Evolutionary conservation across 805 yeast genomes (phyloP).

Genomic region (Candida ovalis): DNA sequence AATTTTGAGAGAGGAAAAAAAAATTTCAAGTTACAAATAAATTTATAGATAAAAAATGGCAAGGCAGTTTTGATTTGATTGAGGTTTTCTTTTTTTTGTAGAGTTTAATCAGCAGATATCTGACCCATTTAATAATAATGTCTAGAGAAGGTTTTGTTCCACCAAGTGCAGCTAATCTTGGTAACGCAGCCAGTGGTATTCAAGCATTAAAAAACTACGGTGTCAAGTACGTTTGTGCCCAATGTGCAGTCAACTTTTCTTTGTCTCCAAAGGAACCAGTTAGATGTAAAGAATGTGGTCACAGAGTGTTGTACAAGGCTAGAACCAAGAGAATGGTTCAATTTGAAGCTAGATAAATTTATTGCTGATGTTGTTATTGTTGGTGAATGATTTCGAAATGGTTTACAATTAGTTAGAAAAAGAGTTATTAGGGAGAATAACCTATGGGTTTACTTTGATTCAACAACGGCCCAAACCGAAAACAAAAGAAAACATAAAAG

Average conservation of each 20-base stretch:
- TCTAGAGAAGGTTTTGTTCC: conserved; percentile 83
- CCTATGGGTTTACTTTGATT: too few species aligned
- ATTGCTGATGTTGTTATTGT: not conserved
- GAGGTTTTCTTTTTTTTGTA: too few species aligned
- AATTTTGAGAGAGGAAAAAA: too few species aligned
- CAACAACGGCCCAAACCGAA: not conserved
- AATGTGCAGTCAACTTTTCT: conserved; percentile 87
- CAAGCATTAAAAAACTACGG: conserved; percentile 67
- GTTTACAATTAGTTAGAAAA: too few species aligned
- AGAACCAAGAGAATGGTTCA: conserved; percentile 96
- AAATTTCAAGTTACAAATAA: too few species aligned
- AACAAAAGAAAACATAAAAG: too few species aligned
- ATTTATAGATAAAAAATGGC: not conserved
- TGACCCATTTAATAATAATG: not conserved
- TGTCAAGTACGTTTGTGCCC: conserved; percentile 92
- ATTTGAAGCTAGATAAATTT: conserved; percentile 65
- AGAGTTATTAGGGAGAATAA: too few species aligned
- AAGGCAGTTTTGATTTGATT: too few species aligned
- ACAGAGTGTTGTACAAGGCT: conserved; percentile 94
- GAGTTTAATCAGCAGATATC: too few species aligned
- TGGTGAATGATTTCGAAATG: not conserved
- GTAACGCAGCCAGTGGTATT: conserved; percentile 84
- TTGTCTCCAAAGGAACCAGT: conserved; percentile 93
- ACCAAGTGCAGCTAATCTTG: conserved; percentile 67
- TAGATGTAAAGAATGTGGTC: conserved; percentile 98